Evolutionary conservation across 257 asterid species (phyloP), one percentile per base, ranked within the genome.

Genomic region (Coffea canephora): DNA sequence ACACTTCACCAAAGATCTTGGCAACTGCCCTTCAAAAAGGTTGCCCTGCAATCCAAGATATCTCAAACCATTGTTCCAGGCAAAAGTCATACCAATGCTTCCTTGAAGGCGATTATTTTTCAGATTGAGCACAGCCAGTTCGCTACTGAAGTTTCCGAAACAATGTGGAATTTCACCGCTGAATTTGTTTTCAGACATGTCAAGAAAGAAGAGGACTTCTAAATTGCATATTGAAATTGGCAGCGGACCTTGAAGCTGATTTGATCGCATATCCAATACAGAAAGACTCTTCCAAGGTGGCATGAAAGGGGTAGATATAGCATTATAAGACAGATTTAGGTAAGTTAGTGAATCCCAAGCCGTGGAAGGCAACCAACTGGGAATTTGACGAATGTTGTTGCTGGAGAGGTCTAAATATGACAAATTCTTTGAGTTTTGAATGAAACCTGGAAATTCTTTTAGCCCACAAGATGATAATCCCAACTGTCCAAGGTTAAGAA

Each of bases 1-100:
- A 39, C 43, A 39, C 43, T 39, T 39, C 43, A 39, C 43, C 43
- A 39, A 39, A 39, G 43, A 39, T 39, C 43, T 39, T 0, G 43
- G 43, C 43, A 39, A 39, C 4, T 39, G 43, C 0, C 43, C 43
- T 39, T 69, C 70, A 31, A 84, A 23, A 11, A 48, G 45, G 11
- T 80, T 73, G 6, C 75, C 46, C 13, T 61, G 27, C 64, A 76
- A 23, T n/a, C 46, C 71, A 18, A 81, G 73, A n/a, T 71, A 69
- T 61, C 61, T 70, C 81, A 69, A 45, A 0, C 6, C 1, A 27
- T 25, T 21, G 21, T 12, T 55, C 43, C 4, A 4, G 2, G 43
- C 43, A 39, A 39, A 55, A 76, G 81, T 19, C 10, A 54, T 3
- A 4, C 80, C 80, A 0, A 77, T 0, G 0, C 14, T 45, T 12